These are phyloP conservation scores for Nicotiana otophora DNA, from an alignment of 257 asterid species.

Conservation along the genomic window DNA sequence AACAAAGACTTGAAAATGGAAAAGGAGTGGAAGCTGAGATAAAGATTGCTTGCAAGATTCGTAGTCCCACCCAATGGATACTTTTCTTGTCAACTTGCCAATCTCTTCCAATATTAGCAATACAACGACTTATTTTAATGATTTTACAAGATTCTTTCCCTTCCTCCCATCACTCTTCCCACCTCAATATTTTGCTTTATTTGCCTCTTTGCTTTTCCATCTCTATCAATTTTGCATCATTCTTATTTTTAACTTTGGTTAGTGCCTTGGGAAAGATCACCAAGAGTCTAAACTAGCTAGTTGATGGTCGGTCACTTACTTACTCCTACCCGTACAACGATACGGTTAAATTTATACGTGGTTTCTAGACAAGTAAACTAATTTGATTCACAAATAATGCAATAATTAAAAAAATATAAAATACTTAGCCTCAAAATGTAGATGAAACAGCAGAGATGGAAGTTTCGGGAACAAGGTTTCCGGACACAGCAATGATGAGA, in stretches of 20 bases:
- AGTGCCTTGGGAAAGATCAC: not conserved
- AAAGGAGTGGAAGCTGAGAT: not conserved
- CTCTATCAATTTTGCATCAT: not conserved
- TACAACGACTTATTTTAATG: not conserved
- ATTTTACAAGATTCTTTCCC: slow-evolving; percentile 29
- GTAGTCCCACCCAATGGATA: slow-evolving; percentile 27
- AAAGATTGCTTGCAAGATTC: slow-evolving; percentile 36
- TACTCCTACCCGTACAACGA: too few relatives aligned
- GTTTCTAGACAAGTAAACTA: too few relatives aligned
- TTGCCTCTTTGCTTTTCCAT: not conserved
- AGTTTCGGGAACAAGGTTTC: too few relatives aligned
- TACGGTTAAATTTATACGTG: too few relatives aligned
- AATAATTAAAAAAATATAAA: too few relatives aligned
- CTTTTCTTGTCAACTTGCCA: slow-evolving; percentile 42
- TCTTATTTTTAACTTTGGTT: not conserved
- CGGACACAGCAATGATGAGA: too few relatives aligned
- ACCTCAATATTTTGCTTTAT: not conserved
- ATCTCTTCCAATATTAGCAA: slow-evolving; percentile 8
- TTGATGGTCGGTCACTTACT: too few relatives aligned
- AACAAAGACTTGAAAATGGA: not conserved
- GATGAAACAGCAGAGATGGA: too few relatives aligned
- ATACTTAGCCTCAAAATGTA: too few relatives aligned
- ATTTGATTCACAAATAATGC: too few relatives aligned
- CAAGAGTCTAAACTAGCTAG: too few relatives aligned
- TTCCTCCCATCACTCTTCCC: slow-evolving; percentile 12